Evolutionary conservation across 192 early-diverging fungal genomes (phyloP).

Genomic region (Phlyctochytrium planicorne): DNA sequence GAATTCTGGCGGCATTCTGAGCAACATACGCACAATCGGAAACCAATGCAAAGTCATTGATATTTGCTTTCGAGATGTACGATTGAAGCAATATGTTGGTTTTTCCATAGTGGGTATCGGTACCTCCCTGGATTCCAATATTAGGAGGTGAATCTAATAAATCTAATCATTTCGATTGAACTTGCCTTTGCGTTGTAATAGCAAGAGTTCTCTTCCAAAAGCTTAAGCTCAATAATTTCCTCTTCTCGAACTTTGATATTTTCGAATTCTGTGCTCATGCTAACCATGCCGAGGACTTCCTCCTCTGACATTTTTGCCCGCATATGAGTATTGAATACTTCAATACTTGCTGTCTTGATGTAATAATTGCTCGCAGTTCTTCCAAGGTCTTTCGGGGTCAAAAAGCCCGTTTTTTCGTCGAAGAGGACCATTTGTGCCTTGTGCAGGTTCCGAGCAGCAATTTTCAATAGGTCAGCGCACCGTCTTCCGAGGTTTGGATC

Average conservation of each 20-base stretch:
- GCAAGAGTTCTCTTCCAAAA: constrained; percentile 65
- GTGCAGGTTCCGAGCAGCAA: constrained; percentile 71
- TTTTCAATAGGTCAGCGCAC: constrained; percentile 76
- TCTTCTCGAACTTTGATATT: constrained; percentile 88
- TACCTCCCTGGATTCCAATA: constrained; percentile 56
- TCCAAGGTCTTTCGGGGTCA: constrained; percentile 89
- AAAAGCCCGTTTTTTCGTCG: constrained; percentile 75
- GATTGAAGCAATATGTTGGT: constrained; percentile 93
- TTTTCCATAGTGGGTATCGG: constrained; percentile 84
- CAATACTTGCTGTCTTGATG: constrained; percentile 83
- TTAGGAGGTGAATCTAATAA: too few relatives aligned
- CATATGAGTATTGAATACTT: constrained; percentile 83
- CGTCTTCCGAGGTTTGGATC: constrained; percentile 79
- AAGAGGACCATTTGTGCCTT: constrained; percentile 94
- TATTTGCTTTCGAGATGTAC: constrained; percentile 69
- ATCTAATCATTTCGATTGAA: constrained; percentile 1
- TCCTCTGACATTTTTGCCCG: constrained; percentile 90
- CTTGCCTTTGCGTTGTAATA: constrained; percentile 83
- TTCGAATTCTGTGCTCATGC: constrained; percentile 89
- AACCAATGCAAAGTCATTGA: constrained; percentile 93
- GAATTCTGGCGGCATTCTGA: constrained; percentile 90
- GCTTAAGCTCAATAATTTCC: constrained; percentile 81
- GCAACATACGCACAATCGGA: constrained; percentile 93
- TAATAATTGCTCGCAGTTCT: constrained; percentile 93
- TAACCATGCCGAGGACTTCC: constrained; percentile 86